Conservation (phyloP, 257 asterid genomes). For the Solanum arcanum region DNA sequence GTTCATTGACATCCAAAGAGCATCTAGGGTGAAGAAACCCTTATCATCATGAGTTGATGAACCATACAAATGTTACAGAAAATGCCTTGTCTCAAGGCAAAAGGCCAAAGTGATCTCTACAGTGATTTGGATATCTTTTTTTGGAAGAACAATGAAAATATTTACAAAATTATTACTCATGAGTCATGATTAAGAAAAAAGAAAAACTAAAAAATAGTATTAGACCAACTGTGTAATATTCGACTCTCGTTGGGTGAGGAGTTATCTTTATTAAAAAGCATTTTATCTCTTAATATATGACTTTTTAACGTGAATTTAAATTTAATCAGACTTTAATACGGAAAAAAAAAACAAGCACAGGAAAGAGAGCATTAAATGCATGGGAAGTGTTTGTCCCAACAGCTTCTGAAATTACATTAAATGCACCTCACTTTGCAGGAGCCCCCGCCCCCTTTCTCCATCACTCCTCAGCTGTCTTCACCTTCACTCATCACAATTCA, state of each 20-base stretch:
- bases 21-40: neutral
- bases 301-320: fast-evolving
- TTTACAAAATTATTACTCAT: neutral
- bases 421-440: neutral
- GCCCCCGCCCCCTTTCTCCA: neutral
- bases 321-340: too few relatives aligned
- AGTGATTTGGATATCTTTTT: neutral
- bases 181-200: neutral
- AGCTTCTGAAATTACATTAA: conserved; percentile 1
- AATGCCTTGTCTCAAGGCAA: neutral
- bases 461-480: neutral
- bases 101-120: neutral
- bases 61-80: neutral
- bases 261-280: too few relatives aligned
- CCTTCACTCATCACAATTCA: neutral
- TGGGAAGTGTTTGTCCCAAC: conserved; percentile 3
- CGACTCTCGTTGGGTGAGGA: too few relatives aligned
- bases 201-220: neutral
- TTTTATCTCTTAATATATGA: too few relatives aligned
- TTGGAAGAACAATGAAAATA: neutral
- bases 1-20: neutral
- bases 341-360: too few relatives aligned
- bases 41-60: neutral
- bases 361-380: conserved; percentile 2
- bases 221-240: neutral